Evolutionary conservation across 805 yeast species (phyloP).

Genomic region (Yamadazyma takamatsuzukensis): DNA sequence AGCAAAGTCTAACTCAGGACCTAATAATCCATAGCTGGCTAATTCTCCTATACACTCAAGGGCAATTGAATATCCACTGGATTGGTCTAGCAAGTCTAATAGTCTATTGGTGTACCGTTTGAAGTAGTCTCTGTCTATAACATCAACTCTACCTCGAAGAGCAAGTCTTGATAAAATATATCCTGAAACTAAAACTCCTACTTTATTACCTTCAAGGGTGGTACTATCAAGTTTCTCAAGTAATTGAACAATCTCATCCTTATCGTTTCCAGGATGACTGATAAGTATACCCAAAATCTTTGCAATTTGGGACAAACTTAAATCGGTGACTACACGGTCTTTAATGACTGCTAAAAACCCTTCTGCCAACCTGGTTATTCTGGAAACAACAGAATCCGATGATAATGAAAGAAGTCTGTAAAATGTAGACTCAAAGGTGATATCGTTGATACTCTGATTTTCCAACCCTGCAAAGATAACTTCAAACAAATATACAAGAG

Average conservation of each 20-base stretch:
- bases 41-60: conserved; percentile 43
- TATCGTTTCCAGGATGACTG: conserved; percentile 32
- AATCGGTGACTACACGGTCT: conserved; percentile 18
- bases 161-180: conserved; percentile 46
- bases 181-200: conserved; percentile 32
- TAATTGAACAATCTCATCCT: conserved; percentile 7
- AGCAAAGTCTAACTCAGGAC: conserved; percentile 21
- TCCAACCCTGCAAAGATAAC: conserved; percentile 35
- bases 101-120: conserved; percentile 11
- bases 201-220: conserved; percentile 14
- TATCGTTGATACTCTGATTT: conserved; percentile 20
- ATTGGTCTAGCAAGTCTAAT: conserved; percentile 14
- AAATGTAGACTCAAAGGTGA: conserved; percentile 35
- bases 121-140: conserved; percentile 12
- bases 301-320: conserved; percentile 31
- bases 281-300: conserved; percentile 47
- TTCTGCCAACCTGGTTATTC: conserved; percentile 15
- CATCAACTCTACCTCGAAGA: conserved; percentile 24
- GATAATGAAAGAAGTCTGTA: conserved; percentile 29
- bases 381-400: conserved; percentile 21
- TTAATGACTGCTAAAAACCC: conserved; percentile 22
- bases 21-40: conserved; percentile 44
- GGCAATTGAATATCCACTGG: conserved; percentile 20
- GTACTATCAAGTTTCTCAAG: conserved; percentile 6
- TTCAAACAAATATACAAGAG: conserved; percentile 21